Evolutionary conservation across 2,329 filamentous ascomycete genomes (phyloP).

Genomic region (Beauveria pseudobassiana): DNA sequence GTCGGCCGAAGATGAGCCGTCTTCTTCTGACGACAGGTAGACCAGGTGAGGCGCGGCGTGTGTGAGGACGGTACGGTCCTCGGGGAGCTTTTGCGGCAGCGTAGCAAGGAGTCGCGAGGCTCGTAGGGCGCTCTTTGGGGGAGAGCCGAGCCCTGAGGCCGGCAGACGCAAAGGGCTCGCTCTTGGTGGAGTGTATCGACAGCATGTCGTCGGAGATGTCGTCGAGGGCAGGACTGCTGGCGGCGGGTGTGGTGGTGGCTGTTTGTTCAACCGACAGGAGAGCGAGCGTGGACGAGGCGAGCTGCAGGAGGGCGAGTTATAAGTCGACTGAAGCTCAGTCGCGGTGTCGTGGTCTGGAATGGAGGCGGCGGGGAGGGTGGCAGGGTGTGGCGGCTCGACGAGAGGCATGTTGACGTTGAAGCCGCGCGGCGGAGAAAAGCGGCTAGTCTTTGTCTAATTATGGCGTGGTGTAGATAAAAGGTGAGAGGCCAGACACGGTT

Average conservation of each 20-base stretch:
- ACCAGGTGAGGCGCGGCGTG: conserved; percentile 46
- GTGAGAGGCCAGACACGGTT: neutral
- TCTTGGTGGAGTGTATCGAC: conserved; percentile 15
- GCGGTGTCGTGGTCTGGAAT: conserved; percentile 9
- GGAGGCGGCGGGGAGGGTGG: conserved; percentile 5
- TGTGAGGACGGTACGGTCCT: conserved; percentile 25
- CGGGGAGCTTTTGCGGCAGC: conserved; percentile 23
- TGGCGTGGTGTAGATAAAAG: neutral
- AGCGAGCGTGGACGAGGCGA: neutral
- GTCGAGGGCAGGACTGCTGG: neutral
- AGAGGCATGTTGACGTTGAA: conserved; percentile 8
- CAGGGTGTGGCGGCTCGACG: neutral
- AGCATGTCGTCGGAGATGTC: conserved; percentile 21
- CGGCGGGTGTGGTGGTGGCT: neutral
- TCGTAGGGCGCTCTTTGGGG: conserved; percentile 42
- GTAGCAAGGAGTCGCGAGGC: conserved; percentile 34
- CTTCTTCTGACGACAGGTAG: conserved; percentile 60
- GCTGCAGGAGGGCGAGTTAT: conserved; percentile 7
- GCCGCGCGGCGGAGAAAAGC: neutral
- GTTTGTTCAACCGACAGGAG: conserved; percentile 1
- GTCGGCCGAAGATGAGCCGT: conserved; percentile 54
- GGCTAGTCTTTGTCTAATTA: neutral
- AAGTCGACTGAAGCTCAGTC: neutral
- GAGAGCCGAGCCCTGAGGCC: conserved; percentile 29
- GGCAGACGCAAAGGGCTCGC: conserved; percentile 14